Conservation (phyloP, 1,284 basidiomycete species). For the Cryptococcus wingfieldii region DNA sequence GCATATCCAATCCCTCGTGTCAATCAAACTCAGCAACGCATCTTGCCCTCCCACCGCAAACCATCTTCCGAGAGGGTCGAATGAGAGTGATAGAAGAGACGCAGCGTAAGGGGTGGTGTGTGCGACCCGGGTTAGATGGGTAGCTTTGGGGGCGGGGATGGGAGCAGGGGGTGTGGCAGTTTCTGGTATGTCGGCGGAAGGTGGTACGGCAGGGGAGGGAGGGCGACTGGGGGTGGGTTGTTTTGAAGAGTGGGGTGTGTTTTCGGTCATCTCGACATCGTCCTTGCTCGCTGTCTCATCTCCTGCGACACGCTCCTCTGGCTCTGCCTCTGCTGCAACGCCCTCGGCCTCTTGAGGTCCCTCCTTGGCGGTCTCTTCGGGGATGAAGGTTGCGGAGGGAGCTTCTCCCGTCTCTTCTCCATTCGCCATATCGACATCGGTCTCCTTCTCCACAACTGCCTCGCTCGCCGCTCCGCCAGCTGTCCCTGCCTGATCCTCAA, state of each 20-base stretch:
- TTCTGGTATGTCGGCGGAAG: no score
- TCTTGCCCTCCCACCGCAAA: constrained; percentile 41
- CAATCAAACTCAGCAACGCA: constrained; percentile 34
- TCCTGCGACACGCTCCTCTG: neutral
- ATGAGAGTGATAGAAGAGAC: constrained; percentile 25
- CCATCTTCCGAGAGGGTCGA: constrained; percentile 33
- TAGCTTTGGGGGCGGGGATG: constrained; percentile 8
- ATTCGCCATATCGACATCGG: neutral
- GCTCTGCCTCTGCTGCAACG: neutral
- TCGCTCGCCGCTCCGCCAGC: constrained; percentile 1
- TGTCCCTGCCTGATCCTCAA: constrained; percentile 4
- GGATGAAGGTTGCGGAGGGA: neutral
- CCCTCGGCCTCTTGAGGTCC: neutral
- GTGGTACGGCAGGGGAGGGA: neutral
- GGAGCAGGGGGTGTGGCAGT: constrained; percentile 1
- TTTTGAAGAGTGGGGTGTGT: neutral
- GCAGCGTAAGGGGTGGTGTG: constrained; percentile 26
- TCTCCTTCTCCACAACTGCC: constrained; percentile 1
- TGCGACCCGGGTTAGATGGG: constrained; percentile 27
- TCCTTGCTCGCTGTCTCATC: neutral
- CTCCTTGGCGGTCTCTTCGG: neutral
- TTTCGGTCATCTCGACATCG: constrained; percentile 54
- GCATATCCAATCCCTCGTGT: constrained; percentile 36
- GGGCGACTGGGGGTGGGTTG: neutral
- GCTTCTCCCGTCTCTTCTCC: constrained; percentile 4